Conservation (phyloP, 139 green algal species). For the Chlorokybus atmophyticus region DNA sequence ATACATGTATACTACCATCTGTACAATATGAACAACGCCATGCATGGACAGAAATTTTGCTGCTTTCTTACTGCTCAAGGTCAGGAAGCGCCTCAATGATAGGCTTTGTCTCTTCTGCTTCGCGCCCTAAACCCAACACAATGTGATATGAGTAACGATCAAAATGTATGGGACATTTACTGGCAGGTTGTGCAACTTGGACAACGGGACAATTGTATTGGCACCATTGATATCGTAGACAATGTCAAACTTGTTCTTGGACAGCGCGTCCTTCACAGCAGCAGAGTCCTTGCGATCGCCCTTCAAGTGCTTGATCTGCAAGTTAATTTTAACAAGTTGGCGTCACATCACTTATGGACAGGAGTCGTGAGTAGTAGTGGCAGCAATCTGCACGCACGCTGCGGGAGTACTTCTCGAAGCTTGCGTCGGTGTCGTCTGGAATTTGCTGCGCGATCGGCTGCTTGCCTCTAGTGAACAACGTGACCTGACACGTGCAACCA, state of each 20-base stretch:
- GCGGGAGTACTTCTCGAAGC: constrained; percentile 47
- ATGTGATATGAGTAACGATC: too few relatives aligned
- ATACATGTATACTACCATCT: too few relatives aligned
- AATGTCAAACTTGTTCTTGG: constrained; percentile 64
- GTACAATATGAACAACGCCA: too few relatives aligned
- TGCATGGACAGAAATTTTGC: too few relatives aligned
- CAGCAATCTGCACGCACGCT: constrained; percentile 9
- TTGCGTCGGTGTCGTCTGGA: constrained; percentile 70
- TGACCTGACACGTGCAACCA: constrained; percentile 30
- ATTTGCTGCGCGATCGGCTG: constrained; percentile 67
- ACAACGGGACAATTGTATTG: too few relatives aligned
- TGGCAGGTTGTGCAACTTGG: too few relatives aligned
- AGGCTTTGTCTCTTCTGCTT: constrained; percentile 57
- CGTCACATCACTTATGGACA: too few relatives aligned
- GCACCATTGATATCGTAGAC: constrained; percentile 96
- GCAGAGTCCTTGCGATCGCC: constrained; percentile 63
- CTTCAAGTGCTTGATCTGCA: constrained; percentile 76
- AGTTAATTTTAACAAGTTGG: constrained; percentile 3
- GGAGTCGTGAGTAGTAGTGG: too few relatives aligned
- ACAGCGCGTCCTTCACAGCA: constrained; percentile 51
- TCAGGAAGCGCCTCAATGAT: constrained; percentile 56
- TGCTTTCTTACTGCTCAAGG: constrained; percentile 54
- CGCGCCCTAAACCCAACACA: constrained; percentile 48
- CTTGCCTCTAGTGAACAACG: constrained; percentile 87
- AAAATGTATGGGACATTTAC: too few relatives aligned